Percentiles rank a stretch among this genome's conserved stretches.
These are phyloP conservation scores for Dalechampia spathulata DNA, from an alignment of 441 rosid genomes.

Conservation along the genomic window DNA sequence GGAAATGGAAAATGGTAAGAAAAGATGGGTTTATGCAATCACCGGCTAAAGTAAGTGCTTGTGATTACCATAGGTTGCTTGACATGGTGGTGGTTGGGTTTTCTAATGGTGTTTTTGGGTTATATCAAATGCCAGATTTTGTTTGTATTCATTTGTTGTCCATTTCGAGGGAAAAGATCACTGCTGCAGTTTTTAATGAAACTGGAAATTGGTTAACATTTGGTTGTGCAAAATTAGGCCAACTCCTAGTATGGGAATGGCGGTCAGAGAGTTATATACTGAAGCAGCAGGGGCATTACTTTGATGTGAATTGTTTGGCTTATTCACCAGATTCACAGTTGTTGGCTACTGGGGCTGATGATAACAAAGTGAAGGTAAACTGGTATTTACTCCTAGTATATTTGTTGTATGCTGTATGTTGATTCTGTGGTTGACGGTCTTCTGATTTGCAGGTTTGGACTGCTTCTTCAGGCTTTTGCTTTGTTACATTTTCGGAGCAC, in stretches of 20 bases:
- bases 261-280: conserved; percentile 85
- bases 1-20: conserved; percentile 69
- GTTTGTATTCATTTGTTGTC: conserved; percentile 82
- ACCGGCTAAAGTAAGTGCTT: conserved; percentile 60
- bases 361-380: conserved; percentile 93
- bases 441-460: conserved; percentile 71
- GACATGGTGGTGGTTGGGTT: conserved; percentile 85
- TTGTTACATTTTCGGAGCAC: conserved; percentile 93
- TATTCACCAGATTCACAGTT: conserved; percentile 94
- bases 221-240: conserved; percentile 93
- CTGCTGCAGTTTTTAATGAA: conserved; percentile 78
- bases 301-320: conserved; percentile 83
- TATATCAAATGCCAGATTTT: conserved; percentile 96
- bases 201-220: conserved; percentile 94
- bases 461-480: conserved; percentile 90
- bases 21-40: conserved; percentile 82
- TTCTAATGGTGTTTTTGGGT: conserved; percentile 85
- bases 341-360: conserved; percentile 97
- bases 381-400: background rate
- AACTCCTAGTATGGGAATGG: conserved; percentile 98
- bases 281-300: conserved; percentile 98
- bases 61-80: conserved; percentile 77
- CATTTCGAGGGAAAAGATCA: conserved; percentile 82
- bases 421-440: background rate
- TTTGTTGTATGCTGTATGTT: background rate